These are phyloP conservation scores for Nematocida major DNA, from an alignment of 371 early-diverging fungal genomes.

Conservation along the genomic window DNA sequence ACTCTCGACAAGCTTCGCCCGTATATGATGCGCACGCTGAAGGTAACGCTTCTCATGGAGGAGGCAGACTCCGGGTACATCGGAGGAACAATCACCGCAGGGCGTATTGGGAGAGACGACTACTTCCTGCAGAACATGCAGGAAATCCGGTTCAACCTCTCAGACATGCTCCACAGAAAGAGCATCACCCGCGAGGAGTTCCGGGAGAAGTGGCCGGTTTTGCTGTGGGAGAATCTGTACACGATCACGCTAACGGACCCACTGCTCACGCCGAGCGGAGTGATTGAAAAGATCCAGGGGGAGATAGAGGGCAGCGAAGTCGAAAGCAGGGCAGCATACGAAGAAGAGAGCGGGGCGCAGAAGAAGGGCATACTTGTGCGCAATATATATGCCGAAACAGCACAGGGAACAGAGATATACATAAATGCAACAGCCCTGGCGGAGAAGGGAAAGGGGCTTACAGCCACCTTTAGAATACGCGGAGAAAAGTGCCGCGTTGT, in stretches of 20 bases:
- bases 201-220: conserved; percentile 54
- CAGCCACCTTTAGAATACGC: conserved; percentile 59
- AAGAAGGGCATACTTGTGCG: conserved; percentile 45
- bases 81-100: conserved; percentile 51
- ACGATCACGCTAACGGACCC: conserved; percentile 29
- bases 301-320: conserved; percentile 51
- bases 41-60: conserved; percentile 43
- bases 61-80: conserved; percentile 61
- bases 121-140: conserved; percentile 52
- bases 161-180: conserved; percentile 57
- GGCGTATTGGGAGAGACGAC: conserved; percentile 42
- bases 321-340: conserved; percentile 32
- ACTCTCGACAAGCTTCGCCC: conserved; percentile 71
- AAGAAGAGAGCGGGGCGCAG: neutral
- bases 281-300: conserved; percentile 40
- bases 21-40: conserved; percentile 17
- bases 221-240: conserved; percentile 66
- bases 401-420: conserved; percentile 54
- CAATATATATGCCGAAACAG: conserved; percentile 58
- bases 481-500: conserved; percentile 58
- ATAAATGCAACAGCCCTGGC: conserved; percentile 56
- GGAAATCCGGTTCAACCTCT: conserved; percentile 56
- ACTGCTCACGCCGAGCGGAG: neutral
- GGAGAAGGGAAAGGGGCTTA: neutral
- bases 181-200: conserved; percentile 52